phyloP scores from a whole-genome alignment of 495 filamentous ascomycete species.

The Annulohypoxylon nitens region DNA sequence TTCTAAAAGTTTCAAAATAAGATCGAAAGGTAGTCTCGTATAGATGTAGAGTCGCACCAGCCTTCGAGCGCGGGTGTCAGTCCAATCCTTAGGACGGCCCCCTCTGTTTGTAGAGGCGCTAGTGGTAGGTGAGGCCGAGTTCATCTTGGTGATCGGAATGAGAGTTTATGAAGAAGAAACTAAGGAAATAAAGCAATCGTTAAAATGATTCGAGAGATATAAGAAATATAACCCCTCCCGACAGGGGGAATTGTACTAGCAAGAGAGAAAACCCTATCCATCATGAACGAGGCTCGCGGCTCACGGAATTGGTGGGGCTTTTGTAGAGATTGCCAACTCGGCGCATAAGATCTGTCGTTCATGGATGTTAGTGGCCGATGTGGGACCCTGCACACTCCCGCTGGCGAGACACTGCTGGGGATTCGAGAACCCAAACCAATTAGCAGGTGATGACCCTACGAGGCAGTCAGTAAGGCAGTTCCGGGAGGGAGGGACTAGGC shows the following conservation, averaged over 20 bases:
- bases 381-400: slow-evolving; percentile 14
- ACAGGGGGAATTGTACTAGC: slow-evolving; percentile 15
- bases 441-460: slow-evolving; percentile 17
- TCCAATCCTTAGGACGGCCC: slow-evolving; percentile 62
- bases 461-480: slow-evolving; percentile 44
- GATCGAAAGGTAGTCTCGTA: slow-evolving; percentile 58
- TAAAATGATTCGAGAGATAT: slow-evolving; percentile 18
- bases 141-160: slow-evolving; percentile 36
- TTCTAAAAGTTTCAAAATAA: slow-evolving; percentile 59
- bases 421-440: slow-evolving; percentile 24
- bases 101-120: slow-evolving; percentile 52
- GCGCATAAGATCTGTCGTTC: slow-evolving; percentile 13
- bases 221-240: slow-evolving; percentile 24
- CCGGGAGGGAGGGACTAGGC: slow-evolving; percentile 23
- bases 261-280: slow-evolving; percentile 27
- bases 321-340: slow-evolving; percentile 31
- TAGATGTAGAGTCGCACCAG: slow-evolving; percentile 61
- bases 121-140: slow-evolving; percentile 50
- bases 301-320: slow-evolving; percentile 38
- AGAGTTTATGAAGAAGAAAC: neutral
- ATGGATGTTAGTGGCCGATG: slow-evolving; percentile 10
- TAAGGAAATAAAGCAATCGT: neutral
- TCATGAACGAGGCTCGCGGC: slow-evolving; percentile 38
- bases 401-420: slow-evolving; percentile 18
- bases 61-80: slow-evolving; percentile 58